Evolutionary conservation across 2,329 filamentous ascomycete species (phyloP), one percentile per base, ranked within the genome.

Genomic region (Cladophialophora bantiana): DNA sequence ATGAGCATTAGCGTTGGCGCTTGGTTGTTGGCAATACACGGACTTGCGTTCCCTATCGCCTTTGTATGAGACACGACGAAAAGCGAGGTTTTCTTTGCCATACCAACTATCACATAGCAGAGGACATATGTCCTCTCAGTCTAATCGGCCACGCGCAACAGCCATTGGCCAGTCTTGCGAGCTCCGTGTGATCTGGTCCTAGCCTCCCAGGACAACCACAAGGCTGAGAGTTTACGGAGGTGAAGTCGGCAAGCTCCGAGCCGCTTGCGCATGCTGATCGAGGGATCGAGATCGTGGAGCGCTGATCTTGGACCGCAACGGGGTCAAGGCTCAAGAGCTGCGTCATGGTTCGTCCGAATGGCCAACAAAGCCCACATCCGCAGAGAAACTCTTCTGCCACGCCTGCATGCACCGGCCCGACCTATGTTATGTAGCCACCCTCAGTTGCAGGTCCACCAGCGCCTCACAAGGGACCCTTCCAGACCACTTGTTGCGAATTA

Each of bases 191-290:
- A 7, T 20, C 5, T 7, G 40, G 40, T 18, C 40, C 7, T 38
- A 9, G 13, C 40, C n/a, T 26, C 26, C 26, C 26, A 7, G 5
- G 40, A 45, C 5, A 13, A 6, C 15, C 9, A 7, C 45, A 50
- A 50, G 15, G 18, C 45, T 26, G 45, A 50, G 45, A 26, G 18
- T 9, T 42, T n/a, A 10, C 0, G 45, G 45, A 26, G 45, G 7
- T 26, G 18, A 26, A 50, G 45, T 50, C 45, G 54, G 34, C 54
- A 57, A 55, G 7, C 13, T 56, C 36, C 20, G 36, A 56, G 53
- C 32, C 53, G 4, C 20, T n/a, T 57, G 54, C 18, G 18, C n/a
- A 18, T 18, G 42, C 18, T 20, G 45, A 50, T 50, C 45, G 15
- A 50, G 12, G 12, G 26, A 55, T 55, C 52, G 15, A 31, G 36